Evolutionary conservation across 257 asterid species (phyloP).

Genomic region (Verbascum thapsus): DNA sequence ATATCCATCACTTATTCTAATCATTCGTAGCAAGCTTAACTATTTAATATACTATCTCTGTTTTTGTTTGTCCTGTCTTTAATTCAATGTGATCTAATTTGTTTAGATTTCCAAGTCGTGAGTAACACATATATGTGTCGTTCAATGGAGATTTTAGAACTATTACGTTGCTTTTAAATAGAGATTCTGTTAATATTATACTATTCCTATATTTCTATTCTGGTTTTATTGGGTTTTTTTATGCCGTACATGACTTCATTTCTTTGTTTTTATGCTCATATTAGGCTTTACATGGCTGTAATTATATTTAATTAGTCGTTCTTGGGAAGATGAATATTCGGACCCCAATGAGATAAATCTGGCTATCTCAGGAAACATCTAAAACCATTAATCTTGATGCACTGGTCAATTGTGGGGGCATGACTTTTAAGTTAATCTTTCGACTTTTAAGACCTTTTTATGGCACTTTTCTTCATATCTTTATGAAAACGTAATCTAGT

Average conservation of each 20-base stretch:
- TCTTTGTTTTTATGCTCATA: conserved; percentile 4
- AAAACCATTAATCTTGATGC: conserved; percentile 20
- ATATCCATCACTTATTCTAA: background rate
- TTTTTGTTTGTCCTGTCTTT: conserved; percentile 8
- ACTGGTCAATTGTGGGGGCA: conserved; percentile 2
- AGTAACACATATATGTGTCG: background rate
- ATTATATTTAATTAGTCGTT: background rate
- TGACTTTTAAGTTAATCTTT: conserved; percentile 20
- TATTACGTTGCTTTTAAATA: background rate
- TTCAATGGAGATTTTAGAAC: background rate
- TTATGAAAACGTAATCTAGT: conserved; percentile 16
- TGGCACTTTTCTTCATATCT: conserved; percentile 24
- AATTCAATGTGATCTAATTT: conserved; percentile 23
- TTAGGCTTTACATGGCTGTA: background rate
- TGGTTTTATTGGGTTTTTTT: background rate
- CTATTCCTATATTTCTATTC: background rate
- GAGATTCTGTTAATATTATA: background rate
- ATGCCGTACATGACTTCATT: conserved; percentile 1
- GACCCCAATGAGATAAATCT: conserved; percentile 2
- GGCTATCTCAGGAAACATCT: conserved; percentile 31
- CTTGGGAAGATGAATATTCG: background rate
- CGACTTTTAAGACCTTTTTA: background rate
- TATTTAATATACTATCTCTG: conserved; percentile 1
- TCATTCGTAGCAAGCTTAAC: conserved; percentile 1
- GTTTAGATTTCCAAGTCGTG: conserved; percentile 18